A percentile compares a stretch with the other conserved stretches of the same genome.
phyloP scores from a whole-genome alignment of 805 yeast species.

The Wickerhamomyces chaumierensis region DNA sequence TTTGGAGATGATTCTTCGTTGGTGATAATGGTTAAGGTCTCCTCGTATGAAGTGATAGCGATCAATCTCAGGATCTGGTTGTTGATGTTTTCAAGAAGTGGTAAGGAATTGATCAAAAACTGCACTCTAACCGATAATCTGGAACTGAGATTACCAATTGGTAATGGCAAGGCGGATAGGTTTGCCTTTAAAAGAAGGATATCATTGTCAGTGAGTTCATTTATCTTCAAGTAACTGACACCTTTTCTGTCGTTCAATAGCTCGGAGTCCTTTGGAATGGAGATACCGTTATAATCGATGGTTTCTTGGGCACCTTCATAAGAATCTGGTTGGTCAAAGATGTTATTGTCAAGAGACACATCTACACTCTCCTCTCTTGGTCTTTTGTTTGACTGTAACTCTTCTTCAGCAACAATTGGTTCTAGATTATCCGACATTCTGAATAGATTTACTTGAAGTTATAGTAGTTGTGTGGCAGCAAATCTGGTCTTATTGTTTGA shows the following conservation, averaged over 20 bases:
- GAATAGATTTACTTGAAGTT: no score
- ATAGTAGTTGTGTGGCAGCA: no score
- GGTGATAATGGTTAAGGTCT: conserved; percentile 59
- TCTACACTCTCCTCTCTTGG: neutral
- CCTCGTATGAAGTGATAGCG: conserved; percentile 66
- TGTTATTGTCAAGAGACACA: neutral
- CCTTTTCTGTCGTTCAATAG: conserved; percentile 5
- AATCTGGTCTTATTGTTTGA: no score
- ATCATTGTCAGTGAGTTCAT: neutral
- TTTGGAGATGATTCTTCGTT: conserved; percentile 55
- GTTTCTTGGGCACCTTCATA: neutral
- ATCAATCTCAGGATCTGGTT: conserved; percentile 68
- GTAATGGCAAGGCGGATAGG: conserved; percentile 48
- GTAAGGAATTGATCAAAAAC: conserved; percentile 54
- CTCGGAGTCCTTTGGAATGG: conserved; percentile 15
- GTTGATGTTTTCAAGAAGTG: conserved; percentile 71
- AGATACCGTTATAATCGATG: conserved; percentile 9
- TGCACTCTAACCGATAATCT: conserved; percentile 40
- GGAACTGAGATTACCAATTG: conserved; percentile 43
- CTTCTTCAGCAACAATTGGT: no score
- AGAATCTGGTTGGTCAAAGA: neutral
- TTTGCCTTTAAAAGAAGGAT: conserved; percentile 29
- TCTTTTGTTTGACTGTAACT: no score
- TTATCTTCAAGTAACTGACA: conserved; percentile 8
- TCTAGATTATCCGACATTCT: no score